These are phyloP conservation scores for Blastobotrys buckinghamii DNA, from an alignment of 1,139 yeast species.

Conservation along the genomic window DNA sequence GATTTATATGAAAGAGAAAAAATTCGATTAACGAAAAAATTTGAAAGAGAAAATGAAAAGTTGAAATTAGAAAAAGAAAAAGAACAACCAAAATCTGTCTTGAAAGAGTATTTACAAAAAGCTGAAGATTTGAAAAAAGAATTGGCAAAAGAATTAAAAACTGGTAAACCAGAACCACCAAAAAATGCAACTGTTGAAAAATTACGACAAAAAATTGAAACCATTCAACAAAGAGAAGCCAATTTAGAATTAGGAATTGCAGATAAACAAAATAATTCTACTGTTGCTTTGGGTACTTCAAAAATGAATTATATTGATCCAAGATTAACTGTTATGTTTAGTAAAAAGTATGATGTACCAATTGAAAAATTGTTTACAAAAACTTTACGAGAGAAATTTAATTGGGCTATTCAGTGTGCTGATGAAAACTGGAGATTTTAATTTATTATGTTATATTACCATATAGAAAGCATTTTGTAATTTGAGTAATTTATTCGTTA, in stretches of 20 bases:
- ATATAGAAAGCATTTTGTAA: too few relatives aligned
- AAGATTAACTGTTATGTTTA: constrained; percentile 80
- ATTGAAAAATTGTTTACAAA: constrained; percentile 88
- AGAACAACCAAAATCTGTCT: constrained; percentile 46
- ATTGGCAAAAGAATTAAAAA: constrained; percentile 53
- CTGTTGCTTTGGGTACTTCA: constrained; percentile 88
- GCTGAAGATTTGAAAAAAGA: constrained; percentile 51
- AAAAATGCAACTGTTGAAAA: constrained; percentile 58
- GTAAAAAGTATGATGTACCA: constrained; percentile 82
- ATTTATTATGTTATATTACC: too few relatives aligned
- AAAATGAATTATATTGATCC: constrained; percentile 96
- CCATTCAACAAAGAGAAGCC: constrained; percentile 62
- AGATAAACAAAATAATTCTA: constrained; percentile 91
- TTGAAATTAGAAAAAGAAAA: constrained; percentile 51
- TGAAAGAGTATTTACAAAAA: constrained; percentile 53
- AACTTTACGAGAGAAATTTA: constrained; percentile 85
- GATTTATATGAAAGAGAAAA: constrained; percentile 52
- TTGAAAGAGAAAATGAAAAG: constrained; percentile 73
- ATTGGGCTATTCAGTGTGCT: constrained; percentile 92
- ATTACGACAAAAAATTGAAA: constrained; percentile 64
- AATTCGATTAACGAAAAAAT: constrained; percentile 59
- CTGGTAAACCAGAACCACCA: constrained; percentile 52
- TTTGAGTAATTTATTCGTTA: too few relatives aligned
- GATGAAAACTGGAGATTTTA: constrained; percentile 85
- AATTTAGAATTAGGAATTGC: constrained; percentile 69